These are phyloP conservation scores for Fomitopsis palustris DNA, from an alignment of 1,284 basidiomycete species.

Conservation along the genomic window DNA sequence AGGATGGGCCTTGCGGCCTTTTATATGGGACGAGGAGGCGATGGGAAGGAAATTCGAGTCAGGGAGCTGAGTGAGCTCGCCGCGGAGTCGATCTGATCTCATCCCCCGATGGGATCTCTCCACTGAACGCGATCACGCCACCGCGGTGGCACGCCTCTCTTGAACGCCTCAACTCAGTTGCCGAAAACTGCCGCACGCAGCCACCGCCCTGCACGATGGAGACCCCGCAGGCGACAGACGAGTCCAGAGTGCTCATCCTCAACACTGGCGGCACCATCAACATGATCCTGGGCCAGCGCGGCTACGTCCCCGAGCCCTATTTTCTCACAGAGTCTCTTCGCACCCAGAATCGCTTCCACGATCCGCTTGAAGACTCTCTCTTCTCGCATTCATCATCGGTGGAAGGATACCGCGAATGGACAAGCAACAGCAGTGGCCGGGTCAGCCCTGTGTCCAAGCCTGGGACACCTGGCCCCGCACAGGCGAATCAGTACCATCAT, in stretches of 20 bases:
- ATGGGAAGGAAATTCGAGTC: background rate
- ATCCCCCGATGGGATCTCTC: slow-evolving; percentile 7
- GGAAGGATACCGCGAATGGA: slow-evolving; percentile 73
- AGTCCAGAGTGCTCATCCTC: slow-evolving; percentile 79
- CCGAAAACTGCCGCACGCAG: background rate
- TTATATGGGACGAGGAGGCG: slow-evolving; percentile 7
- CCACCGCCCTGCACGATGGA: slow-evolving; percentile 35
- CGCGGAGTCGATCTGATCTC: slow-evolving; percentile 5
- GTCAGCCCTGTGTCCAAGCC: slow-evolving; percentile 22
- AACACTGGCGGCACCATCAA: slow-evolving; percentile 87
- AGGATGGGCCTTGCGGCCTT: background rate
- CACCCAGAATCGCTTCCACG: slow-evolving; percentile 82
- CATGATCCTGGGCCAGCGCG: slow-evolving; percentile 77
- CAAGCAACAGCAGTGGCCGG: slow-evolving; percentile 22
- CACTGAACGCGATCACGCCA: background rate
- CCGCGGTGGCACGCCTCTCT: background rate
- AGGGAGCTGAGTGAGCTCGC: background rate
- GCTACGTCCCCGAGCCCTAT: slow-evolving; percentile 85
- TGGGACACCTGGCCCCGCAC: slow-evolving; percentile 16
- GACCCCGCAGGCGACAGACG: slow-evolving; percentile 49
- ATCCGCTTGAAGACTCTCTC: slow-evolving; percentile 76
- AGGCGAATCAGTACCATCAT: slow-evolving; percentile 26
- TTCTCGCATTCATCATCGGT: slow-evolving; percentile 73
- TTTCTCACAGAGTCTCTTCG: slow-evolving; percentile 82
- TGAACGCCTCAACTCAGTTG: background rate